Conservation (phyloP, 176 grass and related monocot species). For the Eleusine indica region DNA sequence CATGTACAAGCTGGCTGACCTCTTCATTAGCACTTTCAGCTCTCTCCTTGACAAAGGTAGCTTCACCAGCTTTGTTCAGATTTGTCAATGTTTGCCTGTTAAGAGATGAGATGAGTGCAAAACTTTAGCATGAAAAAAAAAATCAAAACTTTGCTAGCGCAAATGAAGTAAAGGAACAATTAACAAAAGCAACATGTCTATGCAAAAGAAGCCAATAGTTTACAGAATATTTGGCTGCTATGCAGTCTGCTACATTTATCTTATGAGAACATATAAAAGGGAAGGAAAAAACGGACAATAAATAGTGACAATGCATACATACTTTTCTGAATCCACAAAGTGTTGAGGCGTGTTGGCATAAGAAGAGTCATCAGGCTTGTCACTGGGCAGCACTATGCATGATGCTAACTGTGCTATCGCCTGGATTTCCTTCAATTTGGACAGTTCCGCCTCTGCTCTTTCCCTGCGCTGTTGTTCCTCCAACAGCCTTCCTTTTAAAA, state of each 20-base stretch:
- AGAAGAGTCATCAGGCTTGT: conserved; percentile 67
- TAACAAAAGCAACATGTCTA: not conserved
- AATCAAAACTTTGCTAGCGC: not conserved
- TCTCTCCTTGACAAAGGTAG: conserved; percentile 67
- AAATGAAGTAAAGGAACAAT: not conserved
- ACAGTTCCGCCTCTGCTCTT: conserved; percentile 64
- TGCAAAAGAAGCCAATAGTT: conserved; percentile 16
- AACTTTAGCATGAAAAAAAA: conserved; percentile 15
- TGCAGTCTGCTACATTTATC: not conserved
- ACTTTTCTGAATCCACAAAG: conserved; percentile 65
- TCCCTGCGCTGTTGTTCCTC: conserved; percentile 67
- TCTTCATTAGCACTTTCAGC: conserved; percentile 58
- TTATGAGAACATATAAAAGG: not conserved
- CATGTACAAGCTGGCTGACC: conserved; percentile 61
- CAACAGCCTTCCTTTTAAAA: conserved; percentile 68
- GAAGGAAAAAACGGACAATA: not conserved
- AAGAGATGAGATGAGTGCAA: conserved; percentile 43
- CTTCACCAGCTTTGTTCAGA: conserved; percentile 64
- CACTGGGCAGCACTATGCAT: conserved; percentile 59
- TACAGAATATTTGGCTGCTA: conserved; percentile 1
- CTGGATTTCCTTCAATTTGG: conserved; percentile 59
- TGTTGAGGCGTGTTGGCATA: conserved; percentile 61
- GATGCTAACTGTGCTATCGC: conserved; percentile 53
- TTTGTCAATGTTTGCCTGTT: conserved; percentile 72
- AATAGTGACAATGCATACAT: conserved; percentile 33